phyloP scores from a whole-genome alignment of 177 flowering plant genomes.

The Telopea speciosissima region DNA sequence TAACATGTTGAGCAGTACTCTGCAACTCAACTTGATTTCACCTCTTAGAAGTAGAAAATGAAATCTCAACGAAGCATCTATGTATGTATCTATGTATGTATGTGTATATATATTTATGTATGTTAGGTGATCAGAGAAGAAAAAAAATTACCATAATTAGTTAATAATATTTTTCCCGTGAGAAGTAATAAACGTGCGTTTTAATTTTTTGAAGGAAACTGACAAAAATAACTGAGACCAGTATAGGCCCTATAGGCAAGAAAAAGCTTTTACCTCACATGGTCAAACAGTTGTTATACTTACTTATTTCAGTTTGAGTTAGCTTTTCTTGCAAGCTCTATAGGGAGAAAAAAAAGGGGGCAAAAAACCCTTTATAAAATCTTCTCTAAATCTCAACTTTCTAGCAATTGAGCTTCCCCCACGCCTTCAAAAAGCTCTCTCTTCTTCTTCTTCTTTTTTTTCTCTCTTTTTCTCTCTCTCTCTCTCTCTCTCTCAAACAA shows the following conservation, averaged over 20 bases:
- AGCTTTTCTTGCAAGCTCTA: neutral
- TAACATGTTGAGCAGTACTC: no score
- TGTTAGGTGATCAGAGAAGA: no score
- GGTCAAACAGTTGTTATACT: neutral
- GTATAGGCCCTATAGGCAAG: neutral
- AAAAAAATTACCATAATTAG: no score
- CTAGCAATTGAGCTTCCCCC: neutral
- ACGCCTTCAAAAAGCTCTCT: neutral
- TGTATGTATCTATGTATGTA: no score
- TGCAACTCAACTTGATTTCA: neutral
- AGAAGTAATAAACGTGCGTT: neutral
- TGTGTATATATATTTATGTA: no score
- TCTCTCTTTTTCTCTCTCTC: neutral
- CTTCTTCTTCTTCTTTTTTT: neutral
- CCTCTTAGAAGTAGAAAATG: neutral
- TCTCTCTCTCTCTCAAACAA: constrained; percentile 5
- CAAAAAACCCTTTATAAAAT: neutral
- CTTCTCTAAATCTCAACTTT: no score
- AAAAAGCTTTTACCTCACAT: neutral
- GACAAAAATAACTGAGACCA: no score
- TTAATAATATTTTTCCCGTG: no score
- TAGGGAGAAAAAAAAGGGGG: no score
- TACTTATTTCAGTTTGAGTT: neutral
- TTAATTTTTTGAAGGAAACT: no score
- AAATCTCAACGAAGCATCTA: neutral